Conservation (phyloP, 176 grass and related monocot species). For the Olyra latifolia region DNA sequence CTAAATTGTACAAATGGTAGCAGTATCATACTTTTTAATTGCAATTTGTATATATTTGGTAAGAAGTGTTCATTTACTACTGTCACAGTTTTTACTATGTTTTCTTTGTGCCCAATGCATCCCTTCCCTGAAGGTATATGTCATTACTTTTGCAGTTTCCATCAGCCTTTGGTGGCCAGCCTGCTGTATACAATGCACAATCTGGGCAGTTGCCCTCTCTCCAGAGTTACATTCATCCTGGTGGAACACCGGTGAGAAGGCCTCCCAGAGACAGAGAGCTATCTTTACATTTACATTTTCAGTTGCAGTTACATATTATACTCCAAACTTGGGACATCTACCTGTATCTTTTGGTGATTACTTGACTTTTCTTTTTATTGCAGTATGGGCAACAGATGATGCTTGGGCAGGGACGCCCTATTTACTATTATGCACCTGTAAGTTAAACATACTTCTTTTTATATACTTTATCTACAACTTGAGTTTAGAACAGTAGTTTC, state of each 20-base stretch:
- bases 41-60: too few species aligned
- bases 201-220: conserved; percentile 27
- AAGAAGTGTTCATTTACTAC: neutral
- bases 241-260: conserved; percentile 36
- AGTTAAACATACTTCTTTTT: neutral
- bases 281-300: neutral
- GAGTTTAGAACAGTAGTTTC: neutral
- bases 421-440: conserved; percentile 57
- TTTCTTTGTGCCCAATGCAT: neutral
- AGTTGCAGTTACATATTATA: neutral
- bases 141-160: conserved; percentile 35
- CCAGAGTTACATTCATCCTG: conserved; percentile 50
- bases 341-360: neutral
- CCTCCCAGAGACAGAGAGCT: neutral
- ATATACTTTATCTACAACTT: neutral
- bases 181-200: conserved; percentile 42
- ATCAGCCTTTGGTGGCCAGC: conserved; percentile 48
- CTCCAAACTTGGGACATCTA: neutral
- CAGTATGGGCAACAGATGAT: conserved; percentile 63
- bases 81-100: neutral
- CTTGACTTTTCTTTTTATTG: neutral
- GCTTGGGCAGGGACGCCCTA: conserved; percentile 43
- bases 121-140: neutral
- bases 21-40: neutral
- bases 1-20: neutral